These are phyloP conservation scores for Paraphoma sp. DNA, from an alignment of 2,329 filamentous ascomycete genomes.

Conservation along the genomic window DNA sequence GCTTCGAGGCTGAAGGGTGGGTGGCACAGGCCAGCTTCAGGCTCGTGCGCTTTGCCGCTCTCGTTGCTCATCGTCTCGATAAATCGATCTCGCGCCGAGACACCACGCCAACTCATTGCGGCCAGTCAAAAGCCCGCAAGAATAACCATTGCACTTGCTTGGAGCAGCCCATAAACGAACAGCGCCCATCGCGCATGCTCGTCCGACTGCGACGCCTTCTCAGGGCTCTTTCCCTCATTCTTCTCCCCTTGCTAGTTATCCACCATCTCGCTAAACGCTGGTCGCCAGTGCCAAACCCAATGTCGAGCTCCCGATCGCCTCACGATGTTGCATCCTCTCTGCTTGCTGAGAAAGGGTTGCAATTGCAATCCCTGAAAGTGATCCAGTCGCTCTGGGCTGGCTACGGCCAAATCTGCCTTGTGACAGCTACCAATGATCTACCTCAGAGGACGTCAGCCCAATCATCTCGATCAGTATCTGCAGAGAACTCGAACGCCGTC, in stretches of 20 bases:
- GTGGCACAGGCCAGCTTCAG: no score
- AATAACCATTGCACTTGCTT: no score
- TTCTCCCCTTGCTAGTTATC: neutral
- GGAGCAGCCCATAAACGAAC: no score
- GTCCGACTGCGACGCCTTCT: neutral
- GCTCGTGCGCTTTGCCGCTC: no score
- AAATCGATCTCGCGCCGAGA: no score
- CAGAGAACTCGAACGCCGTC: constrained; percentile 11
- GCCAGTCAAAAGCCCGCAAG: no score
- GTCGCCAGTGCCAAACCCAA: constrained; percentile 35
- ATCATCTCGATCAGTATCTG: constrained; percentile 3
- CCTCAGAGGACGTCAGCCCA: neutral
- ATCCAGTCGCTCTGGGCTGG: constrained; percentile 57
- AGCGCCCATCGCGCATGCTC: neutral
- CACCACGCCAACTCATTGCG: no score
- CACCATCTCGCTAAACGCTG: neutral
- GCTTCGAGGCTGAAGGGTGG: no score
- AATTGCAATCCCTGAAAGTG: constrained; percentile 28
- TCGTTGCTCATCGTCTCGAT: no score
- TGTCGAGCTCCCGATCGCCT: constrained; percentile 38
- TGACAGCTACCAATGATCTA: constrained; percentile 51
- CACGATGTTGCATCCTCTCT: constrained; percentile 33
- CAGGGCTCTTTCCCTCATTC: neutral
- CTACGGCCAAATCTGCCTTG: constrained; percentile 62
- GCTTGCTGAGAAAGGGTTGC: constrained; percentile 31